Evolutionary conservation across 1,139 yeast genomes (phyloP).

Genomic region (Debaryomyces robertsiae): DNA sequence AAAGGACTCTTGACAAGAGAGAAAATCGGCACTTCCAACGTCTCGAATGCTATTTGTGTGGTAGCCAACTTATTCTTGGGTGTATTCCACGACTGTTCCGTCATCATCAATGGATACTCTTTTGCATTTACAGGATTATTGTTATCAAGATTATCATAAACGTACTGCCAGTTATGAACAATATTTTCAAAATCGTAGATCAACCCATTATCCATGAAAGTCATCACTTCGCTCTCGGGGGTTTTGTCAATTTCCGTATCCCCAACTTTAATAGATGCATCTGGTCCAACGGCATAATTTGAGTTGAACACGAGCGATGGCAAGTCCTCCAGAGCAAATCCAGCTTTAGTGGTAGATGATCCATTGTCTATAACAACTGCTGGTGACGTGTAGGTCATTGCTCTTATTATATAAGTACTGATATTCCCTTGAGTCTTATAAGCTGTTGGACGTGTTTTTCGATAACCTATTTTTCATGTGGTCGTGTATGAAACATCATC

Average conservation of each 20-base stretch:
- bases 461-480: background rate
- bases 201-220: slow-evolving; percentile 64
- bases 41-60: slow-evolving; percentile 66
- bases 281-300: slow-evolving; percentile 46
- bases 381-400: slow-evolving; percentile 45
- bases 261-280: slow-evolving; percentile 43
- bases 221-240: slow-evolving; percentile 56
- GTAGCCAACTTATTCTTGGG: slow-evolving; percentile 53
- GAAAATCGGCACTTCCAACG: slow-evolving; percentile 64
- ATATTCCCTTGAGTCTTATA: background rate
- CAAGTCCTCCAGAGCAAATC: slow-evolving; percentile 64
- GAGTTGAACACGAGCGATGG: slow-evolving; percentile 64
- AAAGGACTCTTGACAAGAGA: slow-evolving; percentile 71
- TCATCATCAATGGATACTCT: slow-evolving; percentile 64
- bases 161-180: slow-evolving; percentile 59
- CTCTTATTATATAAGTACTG: background rate
- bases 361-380: slow-evolving; percentile 75
- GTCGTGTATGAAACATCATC: slow-evolving; percentile 7
- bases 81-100: slow-evolving; percentile 66
- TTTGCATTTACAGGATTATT: slow-evolving; percentile 44
- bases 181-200: slow-evolving; percentile 68
- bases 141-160: slow-evolving; percentile 53
- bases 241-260: slow-evolving; percentile 50
- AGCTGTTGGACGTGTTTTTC: slow-evolving; percentile 6
- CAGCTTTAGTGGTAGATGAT: slow-evolving; percentile 66